phyloP scores from a whole-genome alignment of 179 eudicot species.

The Beta corolliflora region DNA sequence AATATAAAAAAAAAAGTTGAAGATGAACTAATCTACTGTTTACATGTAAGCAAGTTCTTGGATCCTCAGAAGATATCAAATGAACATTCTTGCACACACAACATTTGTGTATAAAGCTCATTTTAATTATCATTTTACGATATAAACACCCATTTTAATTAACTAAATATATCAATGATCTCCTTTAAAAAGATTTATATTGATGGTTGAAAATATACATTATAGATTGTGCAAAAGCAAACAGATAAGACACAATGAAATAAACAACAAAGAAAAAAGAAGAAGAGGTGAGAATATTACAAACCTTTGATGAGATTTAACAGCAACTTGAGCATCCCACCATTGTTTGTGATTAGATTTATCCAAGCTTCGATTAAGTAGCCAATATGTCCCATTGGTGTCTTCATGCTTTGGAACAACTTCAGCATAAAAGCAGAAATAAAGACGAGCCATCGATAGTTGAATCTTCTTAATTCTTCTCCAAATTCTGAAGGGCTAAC shows the following conservation, averaged over 20 bases:
- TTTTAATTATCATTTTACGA: no score
- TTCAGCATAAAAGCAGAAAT: constrained; percentile 49
- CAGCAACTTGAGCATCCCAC: constrained; percentile 38
- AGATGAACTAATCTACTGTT: no score
- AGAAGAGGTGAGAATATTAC: background rate
- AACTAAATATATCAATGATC: no score
- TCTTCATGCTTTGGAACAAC: constrained; percentile 30
- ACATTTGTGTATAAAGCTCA: no score
- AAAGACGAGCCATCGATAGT: constrained; percentile 56
- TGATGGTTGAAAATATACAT: no score
- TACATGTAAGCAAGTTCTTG: no score
- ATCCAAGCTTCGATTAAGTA: constrained; percentile 35
- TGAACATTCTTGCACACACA: no score
- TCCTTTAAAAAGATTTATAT: no score
- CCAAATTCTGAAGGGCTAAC: constrained; percentile 25
- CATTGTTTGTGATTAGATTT: constrained; percentile 47
- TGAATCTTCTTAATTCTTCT: constrained; percentile 20
- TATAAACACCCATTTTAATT: no score
- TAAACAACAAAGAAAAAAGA: background rate
- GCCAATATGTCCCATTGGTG: constrained; percentile 44
- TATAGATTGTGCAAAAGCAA: no score
- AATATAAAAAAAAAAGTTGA: no score
- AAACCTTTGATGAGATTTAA: constrained; percentile 43
- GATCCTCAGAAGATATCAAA: no score
- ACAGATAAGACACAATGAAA: background rate